These are phyloP conservation scores for Diaporthe citrichinensis DNA, from an alignment of 2,329 filamentous ascomycete species.

Conservation along the genomic window DNA sequence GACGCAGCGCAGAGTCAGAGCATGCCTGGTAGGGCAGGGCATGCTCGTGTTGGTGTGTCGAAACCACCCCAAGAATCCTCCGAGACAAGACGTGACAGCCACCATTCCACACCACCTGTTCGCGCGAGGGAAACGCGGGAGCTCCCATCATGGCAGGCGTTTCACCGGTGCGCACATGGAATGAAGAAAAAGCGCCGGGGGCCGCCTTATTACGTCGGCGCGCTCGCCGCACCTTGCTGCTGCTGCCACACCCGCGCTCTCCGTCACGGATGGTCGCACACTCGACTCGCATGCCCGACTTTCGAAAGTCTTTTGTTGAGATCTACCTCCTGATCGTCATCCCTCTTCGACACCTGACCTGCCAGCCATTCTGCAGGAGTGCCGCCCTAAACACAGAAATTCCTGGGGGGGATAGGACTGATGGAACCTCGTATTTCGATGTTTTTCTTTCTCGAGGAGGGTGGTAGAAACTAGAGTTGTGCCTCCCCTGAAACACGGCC, in stretches of 20 bases:
- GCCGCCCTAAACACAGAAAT: background rate
- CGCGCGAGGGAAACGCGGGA: slow-evolving; percentile 20
- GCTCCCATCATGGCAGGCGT: slow-evolving; percentile 23
- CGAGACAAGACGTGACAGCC: slow-evolving; percentile 33
- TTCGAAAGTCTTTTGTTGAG: slow-evolving; percentile 14
- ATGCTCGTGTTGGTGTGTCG: slow-evolving; percentile 13
- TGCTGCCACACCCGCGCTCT: background rate
- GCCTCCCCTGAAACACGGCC: slow-evolving; percentile 37
- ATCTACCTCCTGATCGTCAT: slow-evolving; percentile 24
- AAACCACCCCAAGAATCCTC: slow-evolving; percentile 9
- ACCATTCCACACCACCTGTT: slow-evolving; percentile 28
- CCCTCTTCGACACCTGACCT: background rate
- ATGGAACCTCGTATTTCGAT: slow-evolving; percentile 32
- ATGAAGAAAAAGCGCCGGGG: slow-evolving; percentile 8
- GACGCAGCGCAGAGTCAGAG: background rate
- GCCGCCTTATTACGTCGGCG: slow-evolving; percentile 10
- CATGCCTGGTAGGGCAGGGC: slow-evolving; percentile 23
- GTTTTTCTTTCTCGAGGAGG: slow-evolving; percentile 1
- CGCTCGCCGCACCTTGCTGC: background rate
- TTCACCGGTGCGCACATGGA: slow-evolving; percentile 22
- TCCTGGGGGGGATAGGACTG: background rate
- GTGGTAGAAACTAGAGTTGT: background rate
- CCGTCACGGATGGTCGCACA: slow-evolving; percentile 1
- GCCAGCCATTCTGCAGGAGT: slow-evolving; percentile 6
- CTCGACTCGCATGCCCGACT: background rate